These are phyloP conservation scores for Linum lewisii DNA, from an alignment of 345 rosid genomes.

Conservation along the genomic window DNA sequence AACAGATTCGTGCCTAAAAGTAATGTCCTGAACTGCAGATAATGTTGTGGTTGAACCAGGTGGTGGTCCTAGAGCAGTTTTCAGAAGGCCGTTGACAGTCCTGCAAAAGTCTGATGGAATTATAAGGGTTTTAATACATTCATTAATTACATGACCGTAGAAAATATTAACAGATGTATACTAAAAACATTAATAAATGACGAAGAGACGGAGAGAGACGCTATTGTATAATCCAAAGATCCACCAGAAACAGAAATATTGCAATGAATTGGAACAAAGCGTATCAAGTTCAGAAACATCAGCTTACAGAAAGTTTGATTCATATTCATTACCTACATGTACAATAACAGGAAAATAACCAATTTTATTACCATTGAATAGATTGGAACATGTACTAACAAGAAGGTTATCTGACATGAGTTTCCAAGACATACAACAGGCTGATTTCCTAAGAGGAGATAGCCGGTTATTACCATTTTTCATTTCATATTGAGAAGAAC, in stretches of 20 bases:
- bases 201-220: neutral
- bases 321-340: neutral
- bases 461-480: neutral
- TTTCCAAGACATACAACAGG: neutral
- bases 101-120: conserved; percentile 95
- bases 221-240: neutral
- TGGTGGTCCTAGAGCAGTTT: conserved; percentile 93
- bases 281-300: neutral
- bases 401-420: neutral
- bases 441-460: neutral
- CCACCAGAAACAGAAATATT: neutral
- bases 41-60: conserved; percentile 82
- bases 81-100: conserved; percentile 91
- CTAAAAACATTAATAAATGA: conserved; percentile 1
- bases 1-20: conserved; percentile 90
- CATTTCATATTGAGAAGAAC: neutral
- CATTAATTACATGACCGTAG: conserved; percentile 9
- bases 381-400: neutral
- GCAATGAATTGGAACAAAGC: neutral
- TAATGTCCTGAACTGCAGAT: conserved; percentile 71
- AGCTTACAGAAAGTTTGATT: neutral
- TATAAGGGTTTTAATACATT: conserved; percentile 78
- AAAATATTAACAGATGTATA: neutral
- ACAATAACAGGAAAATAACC: too few species aligned
- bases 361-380: too few species aligned